A percentile compares a stretch with the other conserved stretches of the same genome.
These are phyloP conservation scores for Annona cherimola DNA, from an alignment of 164 flowering plant species.

Conservation along the genomic window DNA sequence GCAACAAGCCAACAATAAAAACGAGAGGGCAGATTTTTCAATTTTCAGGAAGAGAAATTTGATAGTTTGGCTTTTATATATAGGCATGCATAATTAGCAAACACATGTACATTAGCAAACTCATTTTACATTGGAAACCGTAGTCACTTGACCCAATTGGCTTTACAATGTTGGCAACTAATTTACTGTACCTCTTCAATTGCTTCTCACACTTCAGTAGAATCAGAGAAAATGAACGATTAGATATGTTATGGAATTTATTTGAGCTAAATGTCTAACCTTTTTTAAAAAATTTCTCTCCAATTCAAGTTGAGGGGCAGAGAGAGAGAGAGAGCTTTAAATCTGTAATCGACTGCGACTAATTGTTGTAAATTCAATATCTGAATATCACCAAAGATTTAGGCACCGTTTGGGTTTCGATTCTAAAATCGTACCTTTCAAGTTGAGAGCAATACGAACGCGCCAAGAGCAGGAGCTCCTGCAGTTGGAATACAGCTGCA, in stretches of 20 bases:
- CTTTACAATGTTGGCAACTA: too few species aligned
- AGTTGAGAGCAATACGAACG: slow-evolving; percentile 66
- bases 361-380: neutral
- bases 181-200: too few species aligned
- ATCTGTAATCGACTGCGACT: neutral
- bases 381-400: neutral
- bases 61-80: too few species aligned
- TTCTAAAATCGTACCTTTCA: slow-evolving; percentile 50
- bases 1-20: neutral
- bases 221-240: too few species aligned
- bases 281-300: neutral
- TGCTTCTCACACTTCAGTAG: too few species aligned
- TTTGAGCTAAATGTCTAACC: neutral
- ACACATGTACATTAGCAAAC: too few species aligned
- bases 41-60: too few species aligned
- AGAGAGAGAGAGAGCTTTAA: neutral
- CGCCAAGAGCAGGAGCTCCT: slow-evolving; percentile 63
- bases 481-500: slow-evolving; percentile 69
- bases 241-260: too few species aligned
- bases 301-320: neutral
- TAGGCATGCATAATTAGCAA: too few species aligned
- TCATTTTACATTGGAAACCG: too few species aligned
- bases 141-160: too few species aligned
- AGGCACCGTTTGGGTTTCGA: neutral
- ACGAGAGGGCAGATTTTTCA: neutral